These are phyloP conservation scores for Paragyromitra xinjiangensis DNA, from an alignment of 495 filamentous ascomycete species.

Conservation along the genomic window DNA sequence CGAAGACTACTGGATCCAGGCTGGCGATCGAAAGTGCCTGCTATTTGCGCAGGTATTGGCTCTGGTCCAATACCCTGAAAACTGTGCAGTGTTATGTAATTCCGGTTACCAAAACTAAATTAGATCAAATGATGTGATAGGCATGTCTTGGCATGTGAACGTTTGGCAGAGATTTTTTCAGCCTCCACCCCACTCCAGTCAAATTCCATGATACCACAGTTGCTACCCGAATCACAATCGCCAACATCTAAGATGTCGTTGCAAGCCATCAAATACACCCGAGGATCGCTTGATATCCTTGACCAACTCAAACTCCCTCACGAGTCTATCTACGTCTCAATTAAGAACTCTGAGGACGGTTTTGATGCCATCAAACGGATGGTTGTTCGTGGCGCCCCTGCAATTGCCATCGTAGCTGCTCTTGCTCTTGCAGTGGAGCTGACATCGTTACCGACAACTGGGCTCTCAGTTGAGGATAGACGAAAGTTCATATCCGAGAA, in stretches of 20 bases:
- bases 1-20: background rate
- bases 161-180: background rate
- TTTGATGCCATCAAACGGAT: constrained; percentile 94
- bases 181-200: background rate
- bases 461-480: constrained; percentile 66
- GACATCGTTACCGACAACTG: constrained; percentile 20
- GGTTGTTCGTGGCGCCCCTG: constrained; percentile 92
- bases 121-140: background rate
- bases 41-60: too few species aligned
- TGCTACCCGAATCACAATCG: background rate
- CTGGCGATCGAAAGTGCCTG: background rate
- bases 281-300: constrained; percentile 81
- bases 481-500: constrained; percentile 73
- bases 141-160: constrained; percentile 21
- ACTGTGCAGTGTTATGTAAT: background rate
- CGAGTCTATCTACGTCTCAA: constrained; percentile 77
- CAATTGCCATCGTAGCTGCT: constrained; percentile 95
- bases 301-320: constrained; percentile 94
- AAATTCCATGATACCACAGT: background rate
- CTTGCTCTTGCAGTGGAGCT: constrained; percentile 83
- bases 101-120: background rate
- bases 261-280: constrained; percentile 85
- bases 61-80: background rate
- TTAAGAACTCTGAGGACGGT: constrained; percentile 78
- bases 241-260: constrained; percentile 60